Evolutionary conservation across 2,329 filamentous ascomycete species (phyloP).

Genomic region (Fusarium sambucinum): DNA sequence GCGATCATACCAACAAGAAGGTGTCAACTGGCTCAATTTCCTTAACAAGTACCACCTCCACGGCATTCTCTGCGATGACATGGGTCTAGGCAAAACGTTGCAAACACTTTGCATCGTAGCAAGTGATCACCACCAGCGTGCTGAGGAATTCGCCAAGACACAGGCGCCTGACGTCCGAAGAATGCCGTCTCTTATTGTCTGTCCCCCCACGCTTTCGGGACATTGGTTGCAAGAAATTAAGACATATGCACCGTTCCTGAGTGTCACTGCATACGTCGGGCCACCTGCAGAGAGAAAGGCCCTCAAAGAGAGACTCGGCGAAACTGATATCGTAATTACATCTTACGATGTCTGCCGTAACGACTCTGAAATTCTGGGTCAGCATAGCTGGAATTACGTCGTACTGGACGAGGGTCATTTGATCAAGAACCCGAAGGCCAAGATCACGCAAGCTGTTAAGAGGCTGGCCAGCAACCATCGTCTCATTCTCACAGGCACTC

Average conservation of each 20-base stretch:
- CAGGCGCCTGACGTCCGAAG: slow-evolving; percentile 80
- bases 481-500: slow-evolving; percentile 94
- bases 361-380: slow-evolving; percentile 84
- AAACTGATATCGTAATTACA: slow-evolving; percentile 93
- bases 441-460: slow-evolving; percentile 95
- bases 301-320: slow-evolving; percentile 75
- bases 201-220: slow-evolving; percentile 93
- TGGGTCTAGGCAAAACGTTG: slow-evolving; percentile 97
- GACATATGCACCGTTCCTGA: slow-evolving; percentile 94
- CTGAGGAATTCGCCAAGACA: slow-evolving; percentile 89
- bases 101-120: slow-evolving; percentile 98
- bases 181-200: slow-evolving; percentile 93
- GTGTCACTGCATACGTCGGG: slow-evolving; percentile 90
- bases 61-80: slow-evolving; percentile 98
- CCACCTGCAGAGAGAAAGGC: slow-evolving; percentile 83
- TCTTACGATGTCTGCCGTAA: slow-evolving; percentile 99
- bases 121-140: slow-evolving; percentile 94
- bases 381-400: slow-evolving; percentile 95
- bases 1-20: slow-evolving; percentile 97
- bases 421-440: slow-evolving; percentile 98
- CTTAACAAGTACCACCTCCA: slow-evolving; percentile 98
- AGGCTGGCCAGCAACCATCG: slow-evolving; percentile 90
- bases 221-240: slow-evolving; percentile 99
- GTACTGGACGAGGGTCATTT: slow-evolving; percentile 97
- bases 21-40: slow-evolving; percentile 98